Evolutionary conservation across 495 filamentous ascomycete species (phyloP).

Genomic region (Talaromyces wortmannii): DNA sequence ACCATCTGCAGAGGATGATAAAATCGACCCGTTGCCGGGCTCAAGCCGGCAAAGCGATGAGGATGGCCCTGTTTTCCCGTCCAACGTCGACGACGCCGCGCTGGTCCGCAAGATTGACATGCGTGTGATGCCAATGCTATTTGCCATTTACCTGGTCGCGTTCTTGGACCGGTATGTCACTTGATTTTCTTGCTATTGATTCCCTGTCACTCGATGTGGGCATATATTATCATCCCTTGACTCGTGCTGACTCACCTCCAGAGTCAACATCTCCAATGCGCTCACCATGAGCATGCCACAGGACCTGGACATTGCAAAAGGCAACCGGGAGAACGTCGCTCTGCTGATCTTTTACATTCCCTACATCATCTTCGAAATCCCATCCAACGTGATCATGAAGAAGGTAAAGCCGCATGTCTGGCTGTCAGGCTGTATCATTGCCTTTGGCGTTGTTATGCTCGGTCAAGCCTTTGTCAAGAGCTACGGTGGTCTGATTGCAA

Average conservation of each 20-base stretch:
- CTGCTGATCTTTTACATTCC: constrained; percentile 65
- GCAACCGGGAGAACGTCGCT: constrained; percentile 58
- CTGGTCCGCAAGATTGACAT: constrained; percentile 15
- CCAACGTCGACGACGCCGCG: constrained; percentile 8
- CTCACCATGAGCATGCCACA: constrained; percentile 8
- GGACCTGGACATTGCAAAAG: constrained; percentile 27
- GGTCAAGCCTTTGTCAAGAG: constrained; percentile 60
- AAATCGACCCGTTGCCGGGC: constrained; percentile 8
- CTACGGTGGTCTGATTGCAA: constrained; percentile 50
- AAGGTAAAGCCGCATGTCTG: constrained; percentile 65
- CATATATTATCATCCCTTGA: neutral
- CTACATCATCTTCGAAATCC: constrained; percentile 65
- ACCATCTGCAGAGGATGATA: constrained; percentile 3
- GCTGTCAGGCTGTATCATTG: constrained; percentile 64
- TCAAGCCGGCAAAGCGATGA: neutral
- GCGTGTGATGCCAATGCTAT: constrained; percentile 13
- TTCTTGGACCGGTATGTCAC: constrained; percentile 13
- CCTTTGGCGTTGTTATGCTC: constrained; percentile 55
- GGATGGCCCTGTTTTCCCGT: neutral
- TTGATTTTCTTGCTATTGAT: neutral
- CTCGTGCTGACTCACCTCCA: constrained; percentile 1
- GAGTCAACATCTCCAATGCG: constrained; percentile 19
- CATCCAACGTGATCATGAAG: constrained; percentile 72
- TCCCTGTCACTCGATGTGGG: too few species aligned
- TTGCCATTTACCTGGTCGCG: constrained; percentile 12